Evolutionary conservation across 2,329 filamentous ascomycete genomes (phyloP), one percentile per base, ranked within the genome.

Genomic region (Scedosporium minutisporum): DNA sequence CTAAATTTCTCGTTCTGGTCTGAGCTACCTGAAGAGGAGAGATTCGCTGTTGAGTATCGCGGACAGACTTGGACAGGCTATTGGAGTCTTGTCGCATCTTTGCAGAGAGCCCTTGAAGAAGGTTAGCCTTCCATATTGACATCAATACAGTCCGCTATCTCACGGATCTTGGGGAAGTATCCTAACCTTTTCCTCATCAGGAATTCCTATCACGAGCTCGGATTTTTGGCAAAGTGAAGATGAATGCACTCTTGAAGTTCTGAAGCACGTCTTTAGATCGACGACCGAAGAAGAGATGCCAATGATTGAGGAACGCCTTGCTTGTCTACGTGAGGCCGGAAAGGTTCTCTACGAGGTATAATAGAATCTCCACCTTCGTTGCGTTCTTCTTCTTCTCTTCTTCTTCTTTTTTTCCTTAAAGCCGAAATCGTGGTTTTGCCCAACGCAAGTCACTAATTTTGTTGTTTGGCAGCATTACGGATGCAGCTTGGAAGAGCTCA

Each of bases 1-100:
- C 78, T 99, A 60, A 99, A 99, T 72, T 99, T 97, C 72, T 96
- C 88, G 23, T 99, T 99, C 74, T 99, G 95, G 95, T 96, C 91
- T 14, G 87, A 90, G 61, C 71, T 76, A 55, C 74, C 79, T 0
- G 87, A 89, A 10, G 81, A 86, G 4, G 86, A 93, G 68, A 82
- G 91, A 10, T 99, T 93, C 73, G 83, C 89, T 9, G 83, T 99
- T 51, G 87, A 90, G 63, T 97, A 97, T 74, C 83, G 82, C 57
- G 92, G 86, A 29, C 87, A 85, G 73, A 85, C 76, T 63, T 97
- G 92, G 91, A 97, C 92, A 0, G 95, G 95, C 3, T 99, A 99
- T 74, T 96, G 90, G 87, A 96, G 92, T 72, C 77, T 99, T 63
- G 91, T 97, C 21, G 95, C 95, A 25, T 85, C 89, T 23, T 74